These are phyloP conservation scores for Fusarium incarnatum DNA, from an alignment of 2,329 filamentous ascomycete species.

Conservation along the genomic window DNA sequence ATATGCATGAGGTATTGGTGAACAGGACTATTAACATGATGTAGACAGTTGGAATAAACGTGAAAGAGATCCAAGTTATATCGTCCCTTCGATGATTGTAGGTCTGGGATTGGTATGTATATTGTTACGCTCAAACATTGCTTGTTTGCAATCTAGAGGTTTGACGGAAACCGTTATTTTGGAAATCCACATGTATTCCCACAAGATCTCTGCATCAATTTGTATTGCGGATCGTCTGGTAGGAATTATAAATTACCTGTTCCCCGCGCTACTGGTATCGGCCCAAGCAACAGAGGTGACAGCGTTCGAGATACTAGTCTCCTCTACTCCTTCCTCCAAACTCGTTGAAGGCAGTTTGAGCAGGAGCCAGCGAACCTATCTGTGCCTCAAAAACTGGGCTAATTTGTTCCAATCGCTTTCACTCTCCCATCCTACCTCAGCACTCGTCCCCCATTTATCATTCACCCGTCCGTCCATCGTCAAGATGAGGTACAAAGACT, in stretches of 20 bases:
- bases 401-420: background rate
- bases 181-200: background rate
- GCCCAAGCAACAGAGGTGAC: background rate
- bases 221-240: background rate
- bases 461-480: conserved; percentile 35
- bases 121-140: background rate
- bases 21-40: background rate
- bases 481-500: conserved; percentile 84
- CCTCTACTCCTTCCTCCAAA: conserved; percentile 20
- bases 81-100: background rate
- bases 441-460: background rate
- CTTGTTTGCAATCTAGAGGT: background rate
- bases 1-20: background rate
- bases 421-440: background rate
- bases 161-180: background rate
- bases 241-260: background rate
- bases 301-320: background rate
- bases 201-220: background rate
- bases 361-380: background rate
- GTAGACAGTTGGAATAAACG: background rate
- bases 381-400: background rate
- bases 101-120: background rate
- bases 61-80: background rate
- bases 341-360: background rate
- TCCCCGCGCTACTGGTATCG: background rate